Conservation (phyloP, 352 stramenopile genomes). For the Halophytophthora polymorphica region DNA sequence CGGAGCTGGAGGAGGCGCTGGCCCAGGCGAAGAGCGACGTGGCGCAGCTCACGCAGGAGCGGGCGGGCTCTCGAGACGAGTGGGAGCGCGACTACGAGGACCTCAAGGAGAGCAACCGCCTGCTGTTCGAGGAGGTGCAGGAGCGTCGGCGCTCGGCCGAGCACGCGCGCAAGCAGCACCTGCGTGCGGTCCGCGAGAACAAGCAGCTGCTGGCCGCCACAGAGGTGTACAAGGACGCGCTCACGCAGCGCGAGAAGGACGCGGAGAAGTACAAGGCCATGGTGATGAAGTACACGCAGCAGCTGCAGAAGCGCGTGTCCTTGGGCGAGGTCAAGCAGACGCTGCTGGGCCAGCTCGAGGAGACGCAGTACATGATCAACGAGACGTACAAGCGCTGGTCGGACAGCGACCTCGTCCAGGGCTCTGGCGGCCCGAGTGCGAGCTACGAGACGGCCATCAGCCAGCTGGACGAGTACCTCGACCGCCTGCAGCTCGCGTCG, state of each 20-base stretch:
- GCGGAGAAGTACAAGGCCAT: constrained; percentile 56
- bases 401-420: constrained; percentile 40
- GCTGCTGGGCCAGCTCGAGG: constrained; percentile 64
- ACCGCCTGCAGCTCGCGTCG: constrained; percentile 48
- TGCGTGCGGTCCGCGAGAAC: constrained; percentile 54
- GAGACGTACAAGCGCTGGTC: constrained; percentile 75
- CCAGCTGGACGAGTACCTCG: constrained; percentile 62
- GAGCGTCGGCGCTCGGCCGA: constrained; percentile 48
- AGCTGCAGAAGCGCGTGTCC: constrained; percentile 46
- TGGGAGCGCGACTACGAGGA: constrained; percentile 36
- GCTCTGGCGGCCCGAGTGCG: no score
- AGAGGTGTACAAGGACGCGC: constrained; percentile 61
- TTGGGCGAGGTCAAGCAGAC: constrained; percentile 73
- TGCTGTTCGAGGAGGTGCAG: constrained; percentile 59
- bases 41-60: constrained; percentile 22
- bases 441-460: constrained; percentile 1
- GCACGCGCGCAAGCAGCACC: constrained; percentile 57
- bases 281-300: constrained; percentile 47
- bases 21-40: constrained; percentile 30
- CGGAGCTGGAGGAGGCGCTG: constrained; percentile 33
- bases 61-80: constrained; percentile 17
- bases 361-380: constrained; percentile 78
- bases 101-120: constrained; percentile 63
- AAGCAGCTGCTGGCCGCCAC: constrained; percentile 61
- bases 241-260: constrained; percentile 61